Percentiles rank a stretch among this genome's conserved stretches.
These are phyloP conservation scores for Scolecobasidium constrictum DNA, from an alignment of 2,329 filamentous ascomycete species.

Conservation along the genomic window DNA sequence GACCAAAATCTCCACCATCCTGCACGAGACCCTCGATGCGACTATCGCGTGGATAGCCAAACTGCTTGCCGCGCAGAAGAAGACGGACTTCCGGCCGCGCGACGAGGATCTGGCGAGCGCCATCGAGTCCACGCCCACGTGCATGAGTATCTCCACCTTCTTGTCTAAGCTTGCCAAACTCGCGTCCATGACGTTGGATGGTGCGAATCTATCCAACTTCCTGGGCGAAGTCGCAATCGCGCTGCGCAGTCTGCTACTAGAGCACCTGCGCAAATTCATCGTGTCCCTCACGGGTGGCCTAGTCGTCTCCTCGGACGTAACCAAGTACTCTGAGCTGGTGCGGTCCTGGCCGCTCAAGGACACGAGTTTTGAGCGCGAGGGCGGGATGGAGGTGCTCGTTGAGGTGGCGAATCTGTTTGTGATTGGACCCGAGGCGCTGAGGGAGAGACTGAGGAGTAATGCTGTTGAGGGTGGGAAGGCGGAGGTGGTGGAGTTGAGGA, in stretches of 20 bases:
- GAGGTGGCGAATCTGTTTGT: slow-evolving; percentile 96
- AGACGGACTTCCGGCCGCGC: slow-evolving; percentile 79
- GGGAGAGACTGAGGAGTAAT: slow-evolving; percentile 38
- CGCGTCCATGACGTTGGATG: slow-evolving; percentile 61
- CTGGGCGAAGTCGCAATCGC: slow-evolving; percentile 74
- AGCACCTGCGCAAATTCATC: slow-evolving; percentile 89
- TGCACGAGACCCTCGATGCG: slow-evolving; percentile 60
- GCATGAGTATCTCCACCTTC: slow-evolving; percentile 70
- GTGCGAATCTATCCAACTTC: slow-evolving; percentile 72
- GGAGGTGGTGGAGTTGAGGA: slow-evolving; percentile 53
- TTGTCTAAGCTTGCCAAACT: slow-evolving; percentile 55
- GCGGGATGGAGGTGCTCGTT: slow-evolving; percentile 67
- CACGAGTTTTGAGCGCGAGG: slow-evolving; percentile 27
- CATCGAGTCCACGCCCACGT: slow-evolving; percentile 73
- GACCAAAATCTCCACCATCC: slow-evolving; percentile 64
- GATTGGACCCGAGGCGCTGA: slow-evolving; percentile 53
- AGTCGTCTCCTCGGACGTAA: slow-evolving; percentile 93
- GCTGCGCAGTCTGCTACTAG: slow-evolving; percentile 67
- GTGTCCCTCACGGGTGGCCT: slow-evolving; percentile 89
- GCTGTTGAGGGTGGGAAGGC: slow-evolving; percentile 18
- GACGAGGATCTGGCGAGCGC: slow-evolving; percentile 52
- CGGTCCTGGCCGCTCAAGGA: slow-evolving; percentile 51
- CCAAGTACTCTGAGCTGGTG: slow-evolving; percentile 79
- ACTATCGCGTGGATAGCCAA: slow-evolving; percentile 66
- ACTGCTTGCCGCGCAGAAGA: slow-evolving; percentile 67